Conservation (phyloP, 2,329 filamentous ascomycete genomes). For the Botrytis galanthina region DNA sequence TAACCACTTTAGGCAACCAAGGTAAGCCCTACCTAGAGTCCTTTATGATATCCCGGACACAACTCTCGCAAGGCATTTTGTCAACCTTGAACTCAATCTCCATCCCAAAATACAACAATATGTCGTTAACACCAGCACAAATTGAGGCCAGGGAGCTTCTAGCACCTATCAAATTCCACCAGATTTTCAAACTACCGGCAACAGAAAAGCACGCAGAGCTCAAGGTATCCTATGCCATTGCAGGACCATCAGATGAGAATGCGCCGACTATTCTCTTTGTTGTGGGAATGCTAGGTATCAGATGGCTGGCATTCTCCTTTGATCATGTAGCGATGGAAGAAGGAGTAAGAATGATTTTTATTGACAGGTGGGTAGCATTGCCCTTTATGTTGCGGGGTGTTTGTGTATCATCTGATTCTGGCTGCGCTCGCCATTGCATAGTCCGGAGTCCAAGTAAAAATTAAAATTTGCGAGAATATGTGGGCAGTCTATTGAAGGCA, state of each 20-base stretch:
- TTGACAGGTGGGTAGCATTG: constrained; percentile 40
- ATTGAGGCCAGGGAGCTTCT: constrained; percentile 25
- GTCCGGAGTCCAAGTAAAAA: background rate
- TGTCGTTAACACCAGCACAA: constrained; percentile 19
- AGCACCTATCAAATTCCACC: constrained; percentile 32
- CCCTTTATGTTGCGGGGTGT: background rate
- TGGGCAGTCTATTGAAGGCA: background rate
- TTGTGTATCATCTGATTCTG: background rate
- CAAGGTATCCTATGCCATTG: constrained; percentile 34
- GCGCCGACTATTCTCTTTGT: constrained; percentile 41
- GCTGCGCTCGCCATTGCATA: background rate
- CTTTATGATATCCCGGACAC: background rate
- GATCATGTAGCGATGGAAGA: constrained; percentile 37
- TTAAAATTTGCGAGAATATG: background rate
- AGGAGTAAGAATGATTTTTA: constrained; percentile 41
- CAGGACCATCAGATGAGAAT: constrained; percentile 30
- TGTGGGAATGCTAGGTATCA: constrained; percentile 41
- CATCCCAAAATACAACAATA: background rate
- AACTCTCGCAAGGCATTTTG: background rate
- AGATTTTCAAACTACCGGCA: constrained; percentile 30
- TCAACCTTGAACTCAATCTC: background rate
- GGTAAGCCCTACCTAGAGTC: too few relatives aligned
- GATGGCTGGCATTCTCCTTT: constrained; percentile 36
- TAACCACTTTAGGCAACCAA: background rate
- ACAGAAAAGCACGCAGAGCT: constrained; percentile 29